A percentile compares a stretch with the other conserved stretches of the same genome.
Evolutionary conservation across 441 rosid genomes (phyloP).

Genomic region (Arabidopsis hybrid): DNA sequence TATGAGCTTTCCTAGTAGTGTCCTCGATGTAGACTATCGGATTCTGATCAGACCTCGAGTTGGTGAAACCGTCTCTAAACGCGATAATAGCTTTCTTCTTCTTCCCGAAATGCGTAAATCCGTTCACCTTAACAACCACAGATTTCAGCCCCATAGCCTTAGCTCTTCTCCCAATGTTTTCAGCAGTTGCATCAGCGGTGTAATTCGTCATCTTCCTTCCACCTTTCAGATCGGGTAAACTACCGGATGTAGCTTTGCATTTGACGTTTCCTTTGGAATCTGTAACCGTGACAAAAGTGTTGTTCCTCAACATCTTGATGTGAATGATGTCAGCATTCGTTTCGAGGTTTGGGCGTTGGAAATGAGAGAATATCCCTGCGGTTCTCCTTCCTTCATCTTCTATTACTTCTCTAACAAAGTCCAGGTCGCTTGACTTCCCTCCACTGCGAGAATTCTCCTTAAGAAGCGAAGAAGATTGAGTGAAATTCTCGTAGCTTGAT

Average conservation of each 20-base stretch:
- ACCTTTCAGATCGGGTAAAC: conserved; percentile 60
- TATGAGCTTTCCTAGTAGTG: conserved; percentile 78
- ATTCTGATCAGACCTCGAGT: conserved; percentile 51
- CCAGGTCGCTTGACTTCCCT: conserved; percentile 48
- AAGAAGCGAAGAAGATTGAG: conserved; percentile 40
- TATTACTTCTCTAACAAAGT: conserved; percentile 54
- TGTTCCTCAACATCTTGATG: conserved; percentile 74
- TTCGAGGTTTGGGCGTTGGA: conserved; percentile 47
- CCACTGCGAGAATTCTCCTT: conserved; percentile 40
- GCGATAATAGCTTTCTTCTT: conserved; percentile 78
- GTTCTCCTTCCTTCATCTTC: conserved; percentile 46
- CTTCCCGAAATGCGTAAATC: conserved; percentile 76
- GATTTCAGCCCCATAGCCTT: conserved; percentile 75
- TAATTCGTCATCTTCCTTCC: conserved; percentile 65
- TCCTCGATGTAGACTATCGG: conserved; percentile 81
- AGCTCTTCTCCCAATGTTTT: conserved; percentile 68
- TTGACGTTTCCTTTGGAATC: conserved; percentile 80
- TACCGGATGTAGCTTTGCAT: conserved; percentile 62
- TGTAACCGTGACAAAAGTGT: conserved; percentile 73
- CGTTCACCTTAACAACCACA: conserved; percentile 83
- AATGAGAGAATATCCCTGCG: conserved; percentile 27
- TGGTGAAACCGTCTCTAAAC: conserved; percentile 71
- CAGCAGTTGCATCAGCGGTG: conserved; percentile 90
- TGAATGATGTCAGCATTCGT: conserved; percentile 67
- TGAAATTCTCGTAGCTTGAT: conserved; percentile 46